Evolutionary conservation across 768 basidiomycete genomes (phyloP).

Genomic region (Pulveroboletus frians): DNA sequence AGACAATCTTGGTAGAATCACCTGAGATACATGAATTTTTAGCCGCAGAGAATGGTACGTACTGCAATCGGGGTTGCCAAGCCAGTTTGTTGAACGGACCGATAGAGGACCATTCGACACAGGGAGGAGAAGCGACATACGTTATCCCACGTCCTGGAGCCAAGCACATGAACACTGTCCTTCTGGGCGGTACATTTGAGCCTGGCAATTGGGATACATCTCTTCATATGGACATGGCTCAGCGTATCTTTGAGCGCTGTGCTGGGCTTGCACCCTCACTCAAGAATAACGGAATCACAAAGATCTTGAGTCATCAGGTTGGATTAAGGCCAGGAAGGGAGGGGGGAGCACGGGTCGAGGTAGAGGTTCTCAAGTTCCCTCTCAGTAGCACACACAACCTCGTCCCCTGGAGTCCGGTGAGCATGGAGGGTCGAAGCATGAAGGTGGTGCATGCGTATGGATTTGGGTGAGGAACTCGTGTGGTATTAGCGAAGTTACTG

Average conservation of each 20-base stretch:
- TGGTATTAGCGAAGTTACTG: not conserved
- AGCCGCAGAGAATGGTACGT: conserved; percentile 23
- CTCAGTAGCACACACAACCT: conserved; percentile 17
- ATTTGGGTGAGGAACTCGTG: conserved; percentile 39
- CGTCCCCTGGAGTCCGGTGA: conserved; percentile 15
- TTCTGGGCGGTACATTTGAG: conserved; percentile 57
- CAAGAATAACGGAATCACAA: conserved; percentile 32
- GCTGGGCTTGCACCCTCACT: conserved; percentile 35
- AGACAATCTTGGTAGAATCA: conserved; percentile 72
- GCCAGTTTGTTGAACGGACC: not conserved
- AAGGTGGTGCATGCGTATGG: conserved; percentile 56
- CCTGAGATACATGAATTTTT: conserved; percentile 48
- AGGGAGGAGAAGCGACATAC: conserved; percentile 40
- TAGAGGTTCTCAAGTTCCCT: conserved; percentile 38
- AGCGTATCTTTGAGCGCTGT: conserved; percentile 44
- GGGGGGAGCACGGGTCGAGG: conserved; percentile 54
- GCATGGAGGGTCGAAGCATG: conserved; percentile 21
- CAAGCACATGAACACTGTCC: conserved; percentile 38
- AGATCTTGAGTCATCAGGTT: conserved; percentile 49
- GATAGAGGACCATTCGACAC: conserved; percentile 11
- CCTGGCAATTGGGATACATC: conserved; percentile 48
- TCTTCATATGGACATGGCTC: conserved; percentile 36
- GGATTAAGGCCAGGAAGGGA: conserved; percentile 53
- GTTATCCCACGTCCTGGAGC: conserved; percentile 56
- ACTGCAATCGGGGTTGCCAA: not conserved